Evolutionary conservation across 2,329 filamentous ascomycete species (phyloP).

Genomic region (Penicillium palitans): DNA sequence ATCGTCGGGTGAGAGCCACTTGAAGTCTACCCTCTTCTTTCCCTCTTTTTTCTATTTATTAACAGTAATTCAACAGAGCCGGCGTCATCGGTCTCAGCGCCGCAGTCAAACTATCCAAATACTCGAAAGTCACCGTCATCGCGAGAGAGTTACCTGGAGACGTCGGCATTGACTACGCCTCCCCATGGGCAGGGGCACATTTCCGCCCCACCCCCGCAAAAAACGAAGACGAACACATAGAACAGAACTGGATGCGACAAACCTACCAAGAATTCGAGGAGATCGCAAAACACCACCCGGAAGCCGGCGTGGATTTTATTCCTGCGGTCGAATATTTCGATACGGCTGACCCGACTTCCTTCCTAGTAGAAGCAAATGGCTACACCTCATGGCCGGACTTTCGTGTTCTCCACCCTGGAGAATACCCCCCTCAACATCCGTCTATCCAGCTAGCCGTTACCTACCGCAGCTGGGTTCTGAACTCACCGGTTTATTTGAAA

Average conservation of each 20-base stretch:
- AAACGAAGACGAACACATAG: constrained; percentile 1
- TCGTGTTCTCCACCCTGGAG: not conserved
- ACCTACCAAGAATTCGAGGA: constrained; percentile 10
- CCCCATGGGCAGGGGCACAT: constrained; percentile 14
- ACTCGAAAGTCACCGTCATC: not conserved
- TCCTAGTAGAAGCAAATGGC: constrained; percentile 4
- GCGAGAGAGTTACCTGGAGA: constrained; percentile 12
- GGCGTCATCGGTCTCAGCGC: not conserved
- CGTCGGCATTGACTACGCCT: not conserved
- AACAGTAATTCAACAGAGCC: not conserved
- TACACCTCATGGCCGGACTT: constrained; percentile 13
- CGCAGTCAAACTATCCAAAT: not conserved
- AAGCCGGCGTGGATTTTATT: constrained; percentile 7
- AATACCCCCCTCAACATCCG: constrained; percentile 1
- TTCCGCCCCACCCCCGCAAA: constrained; percentile 15
- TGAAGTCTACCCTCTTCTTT: not conserved
- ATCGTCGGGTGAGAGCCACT: not conserved
- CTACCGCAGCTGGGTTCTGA: constrained; percentile 13
- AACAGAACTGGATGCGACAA: constrained; percentile 13
- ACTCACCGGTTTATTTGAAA: constrained; percentile 11
- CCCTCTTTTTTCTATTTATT: not conserved
- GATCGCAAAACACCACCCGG: constrained; percentile 5
- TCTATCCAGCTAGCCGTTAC: constrained; percentile 7
- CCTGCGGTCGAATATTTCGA: constrained; percentile 14
- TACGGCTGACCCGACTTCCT: not conserved